phyloP scores from a whole-genome alignment of 2,329 filamentous ascomycete species.

The Cercospora citrullina region DNA sequence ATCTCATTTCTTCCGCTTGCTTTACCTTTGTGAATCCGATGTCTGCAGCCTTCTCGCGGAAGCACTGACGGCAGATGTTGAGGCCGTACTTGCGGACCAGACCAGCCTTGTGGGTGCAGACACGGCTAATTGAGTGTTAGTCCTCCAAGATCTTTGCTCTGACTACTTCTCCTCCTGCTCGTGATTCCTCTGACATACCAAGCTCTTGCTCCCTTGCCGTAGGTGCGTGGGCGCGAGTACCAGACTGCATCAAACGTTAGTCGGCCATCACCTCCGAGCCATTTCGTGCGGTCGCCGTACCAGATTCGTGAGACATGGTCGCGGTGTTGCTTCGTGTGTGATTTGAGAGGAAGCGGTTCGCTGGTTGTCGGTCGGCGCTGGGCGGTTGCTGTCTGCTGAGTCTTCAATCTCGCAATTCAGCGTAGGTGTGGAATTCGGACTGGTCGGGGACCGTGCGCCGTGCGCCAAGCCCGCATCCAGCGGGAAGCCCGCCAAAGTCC shows the following conservation, averaged over 20 bases:
- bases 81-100: slow-evolving; percentile 99
- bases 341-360: slow-evolving; percentile 14
- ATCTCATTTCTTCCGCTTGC: neutral
- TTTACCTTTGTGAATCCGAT: slow-evolving; percentile 68
- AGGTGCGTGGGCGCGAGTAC: slow-evolving; percentile 96
- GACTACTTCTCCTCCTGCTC: slow-evolving; percentile 14
- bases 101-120: slow-evolving; percentile 95
- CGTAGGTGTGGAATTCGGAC: slow-evolving; percentile 12
- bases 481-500: neutral
- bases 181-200: slow-evolving; percentile 66
- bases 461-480: neutral
- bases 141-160: slow-evolving; percentile 22
- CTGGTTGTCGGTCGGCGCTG: slow-evolving; percentile 16
- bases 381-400: slow-evolving; percentile 7
- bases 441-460: slow-evolving; percentile 1
- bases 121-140: slow-evolving; percentile 58
- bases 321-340: slow-evolving; percentile 39
- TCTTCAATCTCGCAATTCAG: slow-evolving; percentile 2
- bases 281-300: slow-evolving; percentile 12
- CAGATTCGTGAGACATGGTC: slow-evolving; percentile 84
- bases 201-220: slow-evolving; percentile 92
- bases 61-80: slow-evolving; percentile 74
- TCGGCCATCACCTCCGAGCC: neutral
- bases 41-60: slow-evolving; percentile 67
- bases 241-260: slow-evolving; percentile 61